Evolutionary conservation across 2,329 filamentous ascomycete species (phyloP).

Genomic region (Sporothrix phasma): DNA sequence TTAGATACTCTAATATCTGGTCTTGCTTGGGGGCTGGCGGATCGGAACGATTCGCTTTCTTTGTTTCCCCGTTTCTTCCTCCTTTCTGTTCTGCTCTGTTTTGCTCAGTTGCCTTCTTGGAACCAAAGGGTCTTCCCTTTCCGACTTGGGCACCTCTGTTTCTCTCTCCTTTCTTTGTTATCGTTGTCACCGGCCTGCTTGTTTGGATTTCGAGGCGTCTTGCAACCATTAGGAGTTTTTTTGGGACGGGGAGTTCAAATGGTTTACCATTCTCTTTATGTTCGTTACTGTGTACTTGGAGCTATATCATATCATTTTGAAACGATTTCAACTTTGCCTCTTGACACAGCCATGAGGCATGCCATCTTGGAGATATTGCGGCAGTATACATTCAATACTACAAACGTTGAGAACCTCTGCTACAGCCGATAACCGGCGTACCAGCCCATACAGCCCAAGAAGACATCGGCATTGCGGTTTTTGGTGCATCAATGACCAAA

Average conservation of each 20-base stretch:
- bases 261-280: background rate
- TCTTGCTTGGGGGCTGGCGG: background rate
- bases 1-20: slow-evolving; percentile 13
- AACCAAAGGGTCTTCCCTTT: too few species aligned
- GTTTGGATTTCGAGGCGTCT: slow-evolving; percentile 3
- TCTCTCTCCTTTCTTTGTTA: too few species aligned
- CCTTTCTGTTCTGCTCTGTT: background rate
- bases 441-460: slow-evolving; percentile 24
- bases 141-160: too few species aligned
- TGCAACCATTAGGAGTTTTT: slow-evolving; percentile 1
- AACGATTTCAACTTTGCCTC: background rate
- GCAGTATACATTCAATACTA: background rate
- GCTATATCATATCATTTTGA: background rate
- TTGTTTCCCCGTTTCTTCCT: background rate
- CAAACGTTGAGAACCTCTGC: background rate
- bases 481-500: background rate
- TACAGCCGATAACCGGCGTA: slow-evolving; percentile 20
- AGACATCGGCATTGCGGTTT: slow-evolving; percentile 24
- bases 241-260: background rate
- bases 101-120: background rate
- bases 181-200: too few species aligned
- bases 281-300: background rate
- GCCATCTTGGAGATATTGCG: background rate
- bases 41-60: slow-evolving; percentile 6
- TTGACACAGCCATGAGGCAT: background rate